phyloP scores from a whole-genome alignment of 2,329 filamentous ascomycete species.

The Fusarium secorum region DNA sequence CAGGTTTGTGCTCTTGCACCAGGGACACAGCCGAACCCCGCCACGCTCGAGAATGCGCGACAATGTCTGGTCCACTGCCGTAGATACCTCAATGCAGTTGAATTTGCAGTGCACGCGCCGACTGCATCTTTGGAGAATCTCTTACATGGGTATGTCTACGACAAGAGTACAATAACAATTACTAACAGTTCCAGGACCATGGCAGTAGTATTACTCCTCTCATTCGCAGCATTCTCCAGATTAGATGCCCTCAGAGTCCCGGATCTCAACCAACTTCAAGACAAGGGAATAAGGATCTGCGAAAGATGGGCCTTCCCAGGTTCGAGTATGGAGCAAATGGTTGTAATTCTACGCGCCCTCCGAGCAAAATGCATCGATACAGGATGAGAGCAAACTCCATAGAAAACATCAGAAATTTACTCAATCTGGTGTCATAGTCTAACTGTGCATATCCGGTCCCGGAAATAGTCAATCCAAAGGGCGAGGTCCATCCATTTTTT shows the following conservation, averaged over 20 bases:
- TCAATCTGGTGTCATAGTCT: neutral
- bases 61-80: slow-evolving; percentile 30
- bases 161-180: rapidly evolving
- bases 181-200: slow-evolving; percentile 19
- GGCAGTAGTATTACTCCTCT: slow-evolving; percentile 26
- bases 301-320: slow-evolving; percentile 33
- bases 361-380: slow-evolving; percentile 33
- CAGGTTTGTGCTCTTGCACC: slow-evolving; percentile 21
- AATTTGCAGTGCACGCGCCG: slow-evolving; percentile 15
- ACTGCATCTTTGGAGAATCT: slow-evolving; percentile 30
- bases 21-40: neutral
- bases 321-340: slow-evolving; percentile 35
- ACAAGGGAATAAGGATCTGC: slow-evolving; percentile 32
- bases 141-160: slow-evolving; percentile 14
- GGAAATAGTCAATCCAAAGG: neutral
- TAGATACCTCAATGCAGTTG: slow-evolving; percentile 19
- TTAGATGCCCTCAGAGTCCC: slow-evolving; percentile 17
- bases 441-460: neutral
- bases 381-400: neutral
- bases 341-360: slow-evolving; percentile 29
- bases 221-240: slow-evolving; percentile 30
- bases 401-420: neutral
- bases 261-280: slow-evolving; percentile 27
- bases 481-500: neutral
- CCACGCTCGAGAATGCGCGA: slow-evolving; percentile 26